Percentiles rank a stretch among this genome's conserved stretches.
These are phyloP conservation scores for Peterozyma xylosa DNA, from an alignment of 805 yeast genomes.

Conservation along the genomic window DNA sequence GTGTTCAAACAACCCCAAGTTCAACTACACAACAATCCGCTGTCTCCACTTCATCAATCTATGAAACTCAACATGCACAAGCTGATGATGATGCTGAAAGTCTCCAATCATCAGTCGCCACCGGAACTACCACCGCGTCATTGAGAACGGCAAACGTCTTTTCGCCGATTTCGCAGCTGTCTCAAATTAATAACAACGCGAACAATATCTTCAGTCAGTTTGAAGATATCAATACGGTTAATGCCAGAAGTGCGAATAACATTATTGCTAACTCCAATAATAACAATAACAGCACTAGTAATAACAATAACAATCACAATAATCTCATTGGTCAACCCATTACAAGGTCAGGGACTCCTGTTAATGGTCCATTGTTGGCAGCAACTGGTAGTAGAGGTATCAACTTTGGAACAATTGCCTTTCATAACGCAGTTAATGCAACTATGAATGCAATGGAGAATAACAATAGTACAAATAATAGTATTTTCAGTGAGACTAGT, in stretches of 20 bases:
- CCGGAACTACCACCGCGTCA: constrained; percentile 5
- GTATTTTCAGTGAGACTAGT: background rate
- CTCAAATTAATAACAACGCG: background rate
- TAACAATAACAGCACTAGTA: background rate
- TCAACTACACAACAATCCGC: constrained; percentile 11
- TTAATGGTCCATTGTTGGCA: constrained; percentile 5
- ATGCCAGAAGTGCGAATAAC: background rate
- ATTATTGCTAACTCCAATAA: background rate
- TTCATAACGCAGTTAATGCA: constrained; percentile 9
- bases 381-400: constrained; percentile 2
- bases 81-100: constrained; percentile 5
- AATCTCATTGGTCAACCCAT: background rate
- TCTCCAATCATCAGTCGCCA: constrained; percentile 1
- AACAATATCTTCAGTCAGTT: constrained; percentile 1
- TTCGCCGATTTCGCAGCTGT: too few species aligned
- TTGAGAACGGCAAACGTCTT: background rate
- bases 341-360: background rate
- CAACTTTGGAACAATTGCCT: constrained; percentile 8
- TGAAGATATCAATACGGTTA: background rate
- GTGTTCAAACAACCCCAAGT: constrained; percentile 42
- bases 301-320: background rate
- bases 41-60: background rate
- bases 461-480: background rate
- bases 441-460: constrained; percentile 6
- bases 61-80: background rate